A percentile compares a stretch with the other conserved stretches of the same genome.
Conservation (phyloP, 1,284 basidiomycete species). For the Rhodotorula sp. region DNA sequence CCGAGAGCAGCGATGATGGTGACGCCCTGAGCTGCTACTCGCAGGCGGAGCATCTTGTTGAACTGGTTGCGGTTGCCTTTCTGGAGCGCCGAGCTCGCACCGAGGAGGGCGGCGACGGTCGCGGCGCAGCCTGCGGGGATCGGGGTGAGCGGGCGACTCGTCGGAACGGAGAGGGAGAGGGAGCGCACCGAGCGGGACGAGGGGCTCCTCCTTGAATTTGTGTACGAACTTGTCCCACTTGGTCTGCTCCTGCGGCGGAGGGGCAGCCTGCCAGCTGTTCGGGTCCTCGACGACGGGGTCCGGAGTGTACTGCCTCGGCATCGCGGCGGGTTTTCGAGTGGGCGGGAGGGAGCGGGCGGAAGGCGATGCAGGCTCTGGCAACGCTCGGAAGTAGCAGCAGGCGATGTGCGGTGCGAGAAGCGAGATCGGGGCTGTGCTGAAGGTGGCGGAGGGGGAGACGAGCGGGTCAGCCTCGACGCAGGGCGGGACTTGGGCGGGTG, state of each 20-base stretch:
- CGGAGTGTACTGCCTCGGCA: conserved; percentile 36
- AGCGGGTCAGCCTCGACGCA: neutral
- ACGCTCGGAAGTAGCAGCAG: neutral
- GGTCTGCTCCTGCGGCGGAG: conserved; percentile 14
- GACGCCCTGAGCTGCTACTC: conserved; percentile 46
- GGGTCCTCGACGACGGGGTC: conserved; percentile 28
- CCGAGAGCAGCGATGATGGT: conserved; percentile 43
- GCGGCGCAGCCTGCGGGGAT: conserved; percentile 40
- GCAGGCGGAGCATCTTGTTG: conserved; percentile 45
- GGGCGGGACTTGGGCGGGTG: neutral
- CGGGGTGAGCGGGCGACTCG: conserved; percentile 1
- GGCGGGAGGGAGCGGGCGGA: neutral
- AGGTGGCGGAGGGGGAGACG: neutral
- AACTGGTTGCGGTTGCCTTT: conserved; percentile 47
- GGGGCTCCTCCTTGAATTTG: conserved; percentile 48
- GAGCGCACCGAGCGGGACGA: conserved; percentile 45
- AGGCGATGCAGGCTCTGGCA: neutral
- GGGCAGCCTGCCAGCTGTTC: neutral
- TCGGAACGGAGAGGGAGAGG: neutral
- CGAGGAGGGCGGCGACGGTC: conserved; percentile 45
- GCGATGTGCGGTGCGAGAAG: neutral
- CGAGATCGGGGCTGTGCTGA: neutral
- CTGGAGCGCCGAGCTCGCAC: conserved; percentile 43
- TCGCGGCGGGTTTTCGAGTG: neutral
- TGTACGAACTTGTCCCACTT: conserved; percentile 36